phyloP scores from a whole-genome alignment of 768 basidiomycete species.

The Russula sp. region DNA sequence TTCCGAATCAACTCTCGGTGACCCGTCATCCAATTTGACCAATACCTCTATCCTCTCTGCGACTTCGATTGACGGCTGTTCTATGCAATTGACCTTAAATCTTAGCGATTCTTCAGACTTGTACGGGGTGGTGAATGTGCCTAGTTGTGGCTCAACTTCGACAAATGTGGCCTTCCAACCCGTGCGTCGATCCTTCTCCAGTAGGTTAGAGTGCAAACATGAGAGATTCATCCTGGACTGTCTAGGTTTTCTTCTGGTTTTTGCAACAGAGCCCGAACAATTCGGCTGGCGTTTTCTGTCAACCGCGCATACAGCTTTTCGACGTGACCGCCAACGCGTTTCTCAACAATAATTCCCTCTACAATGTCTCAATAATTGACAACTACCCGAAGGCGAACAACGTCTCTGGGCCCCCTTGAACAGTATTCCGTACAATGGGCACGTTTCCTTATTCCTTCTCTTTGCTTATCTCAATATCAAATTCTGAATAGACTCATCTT shows the following conservation, averaged over 20 bases:
- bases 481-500: slow-evolving; percentile 27
- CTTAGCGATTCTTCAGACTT: slow-evolving; percentile 43
- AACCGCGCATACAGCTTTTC: slow-evolving; percentile 47
- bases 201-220: not conserved
- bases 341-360: slow-evolving; percentile 45
- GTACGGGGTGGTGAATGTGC: slow-evolving; percentile 47
- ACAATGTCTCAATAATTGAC: slow-evolving; percentile 38
- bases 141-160: slow-evolving; percentile 36
- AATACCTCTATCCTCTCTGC: slow-evolving; percentile 42
- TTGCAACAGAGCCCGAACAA: slow-evolving; percentile 40
- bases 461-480: not conserved
- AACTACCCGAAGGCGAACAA: slow-evolving; percentile 46
- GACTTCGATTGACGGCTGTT: slow-evolving; percentile 51
- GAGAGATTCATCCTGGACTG: not conserved
- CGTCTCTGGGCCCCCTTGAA: slow-evolving; percentile 46
- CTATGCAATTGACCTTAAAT: slow-evolving; percentile 39
- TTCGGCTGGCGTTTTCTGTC: slow-evolving; percentile 52
- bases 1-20: slow-evolving; percentile 34
- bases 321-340: slow-evolving; percentile 45
- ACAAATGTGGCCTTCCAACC: slow-evolving; percentile 46
- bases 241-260: slow-evolving; percentile 62
- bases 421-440: slow-evolving; percentile 62
- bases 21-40: slow-evolving; percentile 33
- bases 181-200: slow-evolving; percentile 1
- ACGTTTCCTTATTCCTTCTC: slow-evolving; percentile 20